These are phyloP conservation scores for Pythium monospermum DNA, from an alignment of 352 stramenopile species.

Conservation along the genomic window DNA sequence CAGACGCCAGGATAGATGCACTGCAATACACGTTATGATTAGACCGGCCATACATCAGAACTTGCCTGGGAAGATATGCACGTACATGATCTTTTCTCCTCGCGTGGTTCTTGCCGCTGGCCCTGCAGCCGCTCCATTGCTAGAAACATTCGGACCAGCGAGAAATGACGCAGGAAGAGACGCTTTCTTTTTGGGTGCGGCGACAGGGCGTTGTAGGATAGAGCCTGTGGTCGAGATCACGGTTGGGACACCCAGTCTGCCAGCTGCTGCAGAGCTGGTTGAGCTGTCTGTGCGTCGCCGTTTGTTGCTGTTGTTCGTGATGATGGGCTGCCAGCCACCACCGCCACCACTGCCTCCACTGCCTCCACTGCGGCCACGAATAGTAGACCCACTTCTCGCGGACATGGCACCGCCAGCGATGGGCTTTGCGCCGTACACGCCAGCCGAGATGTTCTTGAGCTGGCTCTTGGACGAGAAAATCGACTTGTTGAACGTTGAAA, in stretches of 20 bases:
- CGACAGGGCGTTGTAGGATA: slow-evolving; percentile 31
- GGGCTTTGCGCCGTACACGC: slow-evolving; percentile 53
- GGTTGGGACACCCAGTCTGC: slow-evolving; percentile 38
- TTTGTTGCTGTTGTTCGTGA: slow-evolving; percentile 34
- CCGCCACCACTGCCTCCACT: not conserved
- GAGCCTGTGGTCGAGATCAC: slow-evolving; percentile 43
- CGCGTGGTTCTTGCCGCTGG: slow-evolving; percentile 22
- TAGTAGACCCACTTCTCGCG: not conserved
- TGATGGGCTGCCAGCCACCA: slow-evolving; percentile 28
- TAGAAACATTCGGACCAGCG: not conserved
- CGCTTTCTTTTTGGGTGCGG: not conserved
- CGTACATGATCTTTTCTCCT: slow-evolving; percentile 56
- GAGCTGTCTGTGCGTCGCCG: slow-evolving; percentile 36
- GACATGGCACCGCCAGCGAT: slow-evolving; percentile 9
- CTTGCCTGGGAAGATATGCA: not conserved
- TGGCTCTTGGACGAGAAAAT: slow-evolving; percentile 48
- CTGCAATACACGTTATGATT: slow-evolving; percentile 12
- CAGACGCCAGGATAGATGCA: slow-evolving; percentile 15
- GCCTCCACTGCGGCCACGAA: not conserved
- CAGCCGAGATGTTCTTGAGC: slow-evolving; percentile 73
- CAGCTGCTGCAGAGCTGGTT: not conserved
- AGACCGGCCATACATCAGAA: not conserved
- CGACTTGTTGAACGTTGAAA: slow-evolving; percentile 57
- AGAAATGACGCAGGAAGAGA: slow-evolving; percentile 2
- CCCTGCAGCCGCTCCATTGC: not conserved